Evolutionary conservation across 2,329 filamentous ascomycete species (phyloP), one percentile per base, ranked within the genome.

Genomic region (Zasmidium angulare): DNA sequence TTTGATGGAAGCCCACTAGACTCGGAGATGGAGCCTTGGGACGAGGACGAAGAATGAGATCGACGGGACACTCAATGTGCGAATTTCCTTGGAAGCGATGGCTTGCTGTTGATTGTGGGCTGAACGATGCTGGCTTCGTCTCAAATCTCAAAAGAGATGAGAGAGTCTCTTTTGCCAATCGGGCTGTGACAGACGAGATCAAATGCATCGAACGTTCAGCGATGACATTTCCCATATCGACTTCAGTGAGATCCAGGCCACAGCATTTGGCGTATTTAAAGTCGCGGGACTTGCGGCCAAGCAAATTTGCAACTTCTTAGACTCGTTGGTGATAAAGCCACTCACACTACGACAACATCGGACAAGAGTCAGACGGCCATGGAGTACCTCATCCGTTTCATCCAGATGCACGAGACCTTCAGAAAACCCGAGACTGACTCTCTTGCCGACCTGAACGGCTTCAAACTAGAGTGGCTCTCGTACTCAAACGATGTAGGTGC

Each of bases 381-480:
- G 86, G 86, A 96, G 63, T 98, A 90, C 71, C 83, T 99, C 61
- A 87, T 99, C 64, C 90, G 93, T 68, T 92, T 98, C 73, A 89
- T 88, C 48, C 95, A 98, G 76, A 82, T 84, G 59, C 93, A 98
- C 74, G 91, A 97, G 78, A 89, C 86, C n/a, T 99, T 99, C 73
- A 89, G 93, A 43, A 81, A 86, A 57, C 86, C 93, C 2, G 95
- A 99, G 75, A 84, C 96, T 14, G 80, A 93, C 70, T 87, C 95
- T 22, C 80, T 99, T 20, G 92, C 91, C 2, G 78, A 85, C 10
- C 73, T 93, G 3, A 84, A 87, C 57, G 81, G 81, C 10, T 79
- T 95, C 36, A 76, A 88, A 22, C 72, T 97, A 54, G 82, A 90
- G 66, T 82, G 97, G 61, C 68, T 93, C n/a, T 84, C 81, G 7